phyloP scores from a whole-genome alignment of 495 filamentous ascomycete species.

The Pyronema omphalodes region DNA sequence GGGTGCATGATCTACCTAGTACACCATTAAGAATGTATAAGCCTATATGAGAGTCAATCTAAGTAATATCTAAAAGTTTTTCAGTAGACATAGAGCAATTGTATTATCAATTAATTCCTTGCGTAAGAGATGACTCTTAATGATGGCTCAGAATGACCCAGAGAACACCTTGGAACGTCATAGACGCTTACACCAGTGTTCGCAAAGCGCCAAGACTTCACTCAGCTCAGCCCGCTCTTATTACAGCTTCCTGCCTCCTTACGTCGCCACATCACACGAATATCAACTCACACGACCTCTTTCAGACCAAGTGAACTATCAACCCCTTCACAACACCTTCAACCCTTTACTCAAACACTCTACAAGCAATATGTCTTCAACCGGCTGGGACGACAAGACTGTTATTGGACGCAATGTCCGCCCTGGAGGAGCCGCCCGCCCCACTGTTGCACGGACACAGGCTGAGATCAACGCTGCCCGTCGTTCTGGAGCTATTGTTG shows the following conservation, averaged over 20 bases:
- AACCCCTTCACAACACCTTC: no score
- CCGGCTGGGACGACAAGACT: constrained; percentile 60
- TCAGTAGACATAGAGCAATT: no score
- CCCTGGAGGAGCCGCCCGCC: constrained; percentile 41
- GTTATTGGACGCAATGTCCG: constrained; percentile 78
- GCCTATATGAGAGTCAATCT: neutral
- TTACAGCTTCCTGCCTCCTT: neutral
- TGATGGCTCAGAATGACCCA: neutral
- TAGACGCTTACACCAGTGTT: neutral
- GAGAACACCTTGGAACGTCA: constrained; percentile 3
- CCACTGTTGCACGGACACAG: constrained; percentile 76
- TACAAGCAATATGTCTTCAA: no score
- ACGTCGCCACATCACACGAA: neutral
- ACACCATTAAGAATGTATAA: no score
- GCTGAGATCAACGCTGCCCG: constrained; percentile 79
- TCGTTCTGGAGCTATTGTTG: constrained; percentile 53
- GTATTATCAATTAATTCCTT: neutral
- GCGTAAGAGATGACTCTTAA: neutral
- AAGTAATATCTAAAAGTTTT: neutral
- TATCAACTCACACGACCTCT: no score
- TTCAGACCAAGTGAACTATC: no score
- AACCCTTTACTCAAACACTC: no score
- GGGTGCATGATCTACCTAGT: no score
- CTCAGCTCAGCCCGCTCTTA: neutral
- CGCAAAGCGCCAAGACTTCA: neutral